Evolutionary conservation across 2,329 filamentous ascomycete species (phyloP), one percentile per base, ranked within the genome.

Genomic region (Zalaria sp.): DNA sequence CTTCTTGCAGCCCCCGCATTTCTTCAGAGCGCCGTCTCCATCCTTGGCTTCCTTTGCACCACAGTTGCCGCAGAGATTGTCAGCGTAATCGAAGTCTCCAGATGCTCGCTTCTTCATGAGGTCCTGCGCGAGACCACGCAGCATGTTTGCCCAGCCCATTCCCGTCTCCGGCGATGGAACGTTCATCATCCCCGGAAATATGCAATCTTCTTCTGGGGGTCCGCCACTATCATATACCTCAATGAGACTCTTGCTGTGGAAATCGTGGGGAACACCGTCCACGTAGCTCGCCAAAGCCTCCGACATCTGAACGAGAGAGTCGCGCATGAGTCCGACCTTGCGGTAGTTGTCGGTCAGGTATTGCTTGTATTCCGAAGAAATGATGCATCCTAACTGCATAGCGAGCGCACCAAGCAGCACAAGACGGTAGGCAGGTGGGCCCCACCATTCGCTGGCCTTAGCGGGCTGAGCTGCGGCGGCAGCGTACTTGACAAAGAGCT

Each of bases 21-120:
- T 10, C 2, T 5, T 11, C 3, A 32, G 40, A 6, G 27, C n/a
- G 6, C 8, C n/a, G 9, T 32, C 6, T 25, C 27, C 3, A 32
- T 9, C 25, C 27, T 34, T 32, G 29, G 29, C 29, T 32, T 32
- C 26, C 10, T 38, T 28, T n/a, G 32, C 32, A 11, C 41, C 41
- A 28, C 36, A 43, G 27, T 39, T 7, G 4, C 41, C 41, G 25
- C 41, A 43, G 3, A 29, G 35, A 8, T 43, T 11, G n/a, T 38
- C 35, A 4, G 41, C 28, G n/a, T 34, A 25, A 5, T 43, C 41
- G n/a, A 27, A 34, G 6, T 34, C 36, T 5, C 41, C 41, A 26
- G 36, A 35, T 5, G 5, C 31, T 3, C 5, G 5, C 31, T 36
- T 26, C 36, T 39, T 37, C 7, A 28, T 8, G 29, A 39, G 5